These are phyloP conservation scores for Ceratobasidium sp. DNA, from an alignment of 1,284 basidiomycete species.

Conservation along the genomic window DNA sequence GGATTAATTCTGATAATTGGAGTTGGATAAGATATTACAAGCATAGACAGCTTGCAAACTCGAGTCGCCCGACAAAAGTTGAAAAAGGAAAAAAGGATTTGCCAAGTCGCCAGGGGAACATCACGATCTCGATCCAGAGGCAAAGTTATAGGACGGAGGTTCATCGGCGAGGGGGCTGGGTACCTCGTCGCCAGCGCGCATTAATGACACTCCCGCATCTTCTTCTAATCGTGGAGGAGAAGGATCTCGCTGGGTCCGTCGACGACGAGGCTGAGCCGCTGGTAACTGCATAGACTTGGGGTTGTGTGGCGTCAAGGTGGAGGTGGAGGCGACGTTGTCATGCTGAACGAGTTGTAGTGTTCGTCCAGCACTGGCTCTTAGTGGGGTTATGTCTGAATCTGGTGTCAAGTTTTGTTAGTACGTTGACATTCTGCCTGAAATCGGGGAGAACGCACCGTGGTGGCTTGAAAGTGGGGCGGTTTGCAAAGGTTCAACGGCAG, in stretches of 20 bases:
- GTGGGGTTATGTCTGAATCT: not conserved
- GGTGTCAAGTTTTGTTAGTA: not conserved
- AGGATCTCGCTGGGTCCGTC: conserved; percentile 15
- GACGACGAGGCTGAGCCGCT: not conserved
- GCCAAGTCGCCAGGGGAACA: not conserved
- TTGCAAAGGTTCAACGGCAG: not conserved
- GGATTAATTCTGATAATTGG: not conserved
- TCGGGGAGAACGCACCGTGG: not conserved
- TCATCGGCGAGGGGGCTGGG: not conserved
- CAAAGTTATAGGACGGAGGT: conserved; percentile 23
- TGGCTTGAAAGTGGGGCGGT: not conserved
- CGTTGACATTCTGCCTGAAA: not conserved
- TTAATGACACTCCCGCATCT: conserved; percentile 39
- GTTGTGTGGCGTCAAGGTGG: not conserved
- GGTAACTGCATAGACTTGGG: not conserved
- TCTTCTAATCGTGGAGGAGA: conserved; percentile 38
- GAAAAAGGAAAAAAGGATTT: not conserved
- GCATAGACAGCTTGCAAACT: too few relatives aligned
- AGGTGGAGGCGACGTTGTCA: not conserved
- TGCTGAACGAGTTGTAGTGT: conserved; percentile 15
- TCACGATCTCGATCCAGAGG: not conserved
- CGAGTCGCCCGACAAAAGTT: too few relatives aligned
- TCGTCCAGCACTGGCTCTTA: not conserved
- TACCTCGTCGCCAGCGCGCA: conserved; percentile 30
- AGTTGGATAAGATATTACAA: too few relatives aligned